Evolutionary conservation across 208 protist genomes (phyloP).

Genomic region (Endotrypanum monterogeii): DNA sequence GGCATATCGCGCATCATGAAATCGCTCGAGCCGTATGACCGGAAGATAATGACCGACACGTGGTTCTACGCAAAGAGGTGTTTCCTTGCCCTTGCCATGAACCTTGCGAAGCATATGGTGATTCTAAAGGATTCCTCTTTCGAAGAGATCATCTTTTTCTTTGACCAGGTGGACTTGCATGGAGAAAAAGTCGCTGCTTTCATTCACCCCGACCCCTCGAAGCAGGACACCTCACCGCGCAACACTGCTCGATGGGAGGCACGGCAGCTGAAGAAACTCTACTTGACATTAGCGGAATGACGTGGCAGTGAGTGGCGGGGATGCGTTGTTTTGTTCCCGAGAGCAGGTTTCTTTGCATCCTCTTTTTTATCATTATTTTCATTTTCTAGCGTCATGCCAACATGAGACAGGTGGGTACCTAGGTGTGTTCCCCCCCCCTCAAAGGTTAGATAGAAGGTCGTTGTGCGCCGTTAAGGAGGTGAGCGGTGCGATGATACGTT

Average conservation of each 20-base stretch:
- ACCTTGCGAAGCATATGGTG: constrained; percentile 98
- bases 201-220: constrained; percentile 82
- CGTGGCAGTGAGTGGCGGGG: background rate
- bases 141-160: constrained; percentile 94
- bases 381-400: no score
- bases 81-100: constrained; percentile 94
- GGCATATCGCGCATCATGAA: constrained; percentile 97
- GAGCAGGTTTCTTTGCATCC: background rate
- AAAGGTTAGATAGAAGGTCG: no score
- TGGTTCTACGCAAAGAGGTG: constrained; percentile 98
- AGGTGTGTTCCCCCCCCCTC: no score
- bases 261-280: constrained; percentile 92
- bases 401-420: no score
- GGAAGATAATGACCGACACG: constrained; percentile 97
- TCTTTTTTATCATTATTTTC: no score
- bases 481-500: background rate
- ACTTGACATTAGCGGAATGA: constrained; percentile 77
- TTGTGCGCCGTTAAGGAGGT: background rate
- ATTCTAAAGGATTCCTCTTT: constrained; percentile 94
- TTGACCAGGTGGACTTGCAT: constrained; percentile 93
- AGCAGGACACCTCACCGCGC: constrained; percentile 77
- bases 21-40: constrained; percentile 95
- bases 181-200: constrained; percentile 93
- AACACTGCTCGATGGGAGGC: constrained; percentile 95
- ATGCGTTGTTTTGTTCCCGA: background rate